These are phyloP conservation scores for Fusarium mangiferae DNA, from an alignment of 2,329 filamentous ascomycete species.

Conservation along the genomic window DNA sequence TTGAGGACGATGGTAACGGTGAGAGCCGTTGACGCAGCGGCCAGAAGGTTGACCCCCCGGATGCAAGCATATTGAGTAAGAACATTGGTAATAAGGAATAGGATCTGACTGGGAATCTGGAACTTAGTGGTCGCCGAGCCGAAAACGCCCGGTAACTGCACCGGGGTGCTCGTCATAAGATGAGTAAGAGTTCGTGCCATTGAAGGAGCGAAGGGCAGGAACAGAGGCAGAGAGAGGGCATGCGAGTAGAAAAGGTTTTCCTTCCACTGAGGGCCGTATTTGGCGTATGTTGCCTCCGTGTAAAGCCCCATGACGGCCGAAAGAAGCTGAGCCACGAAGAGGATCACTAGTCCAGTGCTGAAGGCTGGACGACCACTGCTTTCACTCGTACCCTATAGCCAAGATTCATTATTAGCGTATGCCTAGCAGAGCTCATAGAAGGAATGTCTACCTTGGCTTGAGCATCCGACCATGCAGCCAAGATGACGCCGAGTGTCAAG, in stretches of 20 bases:
- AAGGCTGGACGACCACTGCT: slow-evolving; percentile 46
- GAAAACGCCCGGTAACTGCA: slow-evolving; percentile 50
- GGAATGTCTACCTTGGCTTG: slow-evolving; percentile 75
- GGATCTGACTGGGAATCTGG: slow-evolving; percentile 72
- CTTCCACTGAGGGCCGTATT: slow-evolving; percentile 89
- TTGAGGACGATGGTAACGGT: slow-evolving; percentile 98
- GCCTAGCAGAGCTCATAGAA: not conserved
- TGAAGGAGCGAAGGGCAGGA: slow-evolving; percentile 75
- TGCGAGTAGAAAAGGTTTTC: slow-evolving; percentile 97
- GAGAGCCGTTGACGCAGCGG: slow-evolving; percentile 86
- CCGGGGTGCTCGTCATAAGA: slow-evolving; percentile 71
- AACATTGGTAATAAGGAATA: slow-evolving; percentile 79
- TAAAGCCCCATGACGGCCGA: slow-evolving; percentile 96
- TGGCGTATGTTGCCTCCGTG: slow-evolving; percentile 87
- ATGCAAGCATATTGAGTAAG: slow-evolving; percentile 95
- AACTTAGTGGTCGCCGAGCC: slow-evolving; percentile 12
- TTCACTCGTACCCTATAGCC: slow-evolving; percentile 29
- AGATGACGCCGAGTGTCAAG: slow-evolving; percentile 85
- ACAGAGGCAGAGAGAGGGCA: slow-evolving; percentile 79
- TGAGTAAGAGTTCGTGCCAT: slow-evolving; percentile 72
- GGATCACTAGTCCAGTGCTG: slow-evolving; percentile 77
- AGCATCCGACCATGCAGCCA: slow-evolving; percentile 90
- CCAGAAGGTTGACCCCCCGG: slow-evolving; percentile 93
- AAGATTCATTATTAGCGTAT: not conserved
- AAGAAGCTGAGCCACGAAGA: slow-evolving; percentile 88